These are phyloP conservation scores for Sutorius eximius DNA, from an alignment of 1,284 basidiomycete genomes.

Conservation along the genomic window DNA sequence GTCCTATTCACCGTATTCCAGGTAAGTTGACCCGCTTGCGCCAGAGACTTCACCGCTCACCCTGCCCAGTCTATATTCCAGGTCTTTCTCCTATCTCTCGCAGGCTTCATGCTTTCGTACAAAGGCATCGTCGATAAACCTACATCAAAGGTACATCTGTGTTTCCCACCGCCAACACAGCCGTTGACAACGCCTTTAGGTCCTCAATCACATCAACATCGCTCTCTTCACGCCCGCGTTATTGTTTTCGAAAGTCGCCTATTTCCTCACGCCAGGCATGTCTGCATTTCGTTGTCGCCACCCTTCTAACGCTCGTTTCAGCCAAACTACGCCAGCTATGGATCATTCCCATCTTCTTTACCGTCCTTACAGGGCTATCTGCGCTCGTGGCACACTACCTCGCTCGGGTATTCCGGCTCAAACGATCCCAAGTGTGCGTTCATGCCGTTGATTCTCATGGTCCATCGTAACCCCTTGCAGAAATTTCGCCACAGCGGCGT, in stretches of 20 bases:
- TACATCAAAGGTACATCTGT: constrained; percentile 71
- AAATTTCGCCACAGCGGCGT: constrained; percentile 80
- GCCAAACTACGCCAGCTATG: constrained; percentile 86
- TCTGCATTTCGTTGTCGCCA: background rate
- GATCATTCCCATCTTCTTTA: constrained; percentile 87
- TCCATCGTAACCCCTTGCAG: constrained; percentile 38
- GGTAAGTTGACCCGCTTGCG: constrained; percentile 4
- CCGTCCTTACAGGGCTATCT: constrained; percentile 68
- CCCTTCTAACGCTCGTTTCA: constrained; percentile 22
- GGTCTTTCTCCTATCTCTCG: constrained; percentile 84
- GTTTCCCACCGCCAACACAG: background rate
- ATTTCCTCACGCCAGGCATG: constrained; percentile 70
- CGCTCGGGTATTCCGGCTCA: constrained; percentile 52
- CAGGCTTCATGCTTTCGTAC: constrained; percentile 81
- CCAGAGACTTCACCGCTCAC: constrained; percentile 3
- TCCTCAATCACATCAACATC: constrained; percentile 79
- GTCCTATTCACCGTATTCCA: constrained; percentile 31
- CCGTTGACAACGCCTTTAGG: constrained; percentile 40
- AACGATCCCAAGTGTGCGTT: constrained; percentile 60
- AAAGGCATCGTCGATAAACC: constrained; percentile 85
- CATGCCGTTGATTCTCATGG: background rate
- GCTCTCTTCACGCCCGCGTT: constrained; percentile 91
- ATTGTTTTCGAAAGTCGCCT: constrained; percentile 91
- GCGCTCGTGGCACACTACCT: constrained; percentile 54
- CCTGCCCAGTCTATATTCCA: constrained; percentile 76